Base-by-base conservation (phyloP, 2,329 filamentous ascomycete species). In the Curvularia spicifera region DNA sequence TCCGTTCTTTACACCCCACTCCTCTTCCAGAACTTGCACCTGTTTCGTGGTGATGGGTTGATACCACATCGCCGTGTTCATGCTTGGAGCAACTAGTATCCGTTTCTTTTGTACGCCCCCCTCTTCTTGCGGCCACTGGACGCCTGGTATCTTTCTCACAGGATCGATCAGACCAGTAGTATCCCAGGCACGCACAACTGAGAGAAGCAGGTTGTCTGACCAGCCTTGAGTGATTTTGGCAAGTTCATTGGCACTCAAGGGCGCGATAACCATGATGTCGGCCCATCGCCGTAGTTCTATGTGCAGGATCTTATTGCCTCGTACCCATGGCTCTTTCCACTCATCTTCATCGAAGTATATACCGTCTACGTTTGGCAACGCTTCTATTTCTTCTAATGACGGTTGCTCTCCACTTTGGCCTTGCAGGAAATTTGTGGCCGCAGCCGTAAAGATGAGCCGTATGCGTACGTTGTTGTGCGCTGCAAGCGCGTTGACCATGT, bases 1-100 rank as follows among this genome's bases (percentile, higher is more conserved):
- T 13, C 73, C 72, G 35, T 74, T 75, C 45, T 65, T 64, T 8
- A 71, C 67, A 5, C 88, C 89, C 92, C 93, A 97, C 57, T 93
- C 90, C 47, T 89, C 84, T 62, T 88, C 84, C 46, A 97, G 79
- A 0, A 90, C 80, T 40, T 79, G 79, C 37, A 97, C 78, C 63
- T 97, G 91, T 62, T 85, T 86, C 49, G 78, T 82, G 0, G 93
- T 97, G 45, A 96, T 80, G 1, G 93, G 93, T 73, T 97, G 92
- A 54, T 83, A 81, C 89, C 91, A 96, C 93, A 97, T 97, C 4
- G 89, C 87, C 24, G 87, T 92, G 75, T 97, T 97, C 91, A 97
- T 96, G 29, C 90, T 88, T 1, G 89, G 88, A 2, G 90, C 90
- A 0, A 94, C 89, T 1, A 95, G 70, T 35, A 96, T 91, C 63